These are phyloP conservation scores for Diospyros kaki DNA, from an alignment of 148 eudicot species.

Conservation along the genomic window DNA sequence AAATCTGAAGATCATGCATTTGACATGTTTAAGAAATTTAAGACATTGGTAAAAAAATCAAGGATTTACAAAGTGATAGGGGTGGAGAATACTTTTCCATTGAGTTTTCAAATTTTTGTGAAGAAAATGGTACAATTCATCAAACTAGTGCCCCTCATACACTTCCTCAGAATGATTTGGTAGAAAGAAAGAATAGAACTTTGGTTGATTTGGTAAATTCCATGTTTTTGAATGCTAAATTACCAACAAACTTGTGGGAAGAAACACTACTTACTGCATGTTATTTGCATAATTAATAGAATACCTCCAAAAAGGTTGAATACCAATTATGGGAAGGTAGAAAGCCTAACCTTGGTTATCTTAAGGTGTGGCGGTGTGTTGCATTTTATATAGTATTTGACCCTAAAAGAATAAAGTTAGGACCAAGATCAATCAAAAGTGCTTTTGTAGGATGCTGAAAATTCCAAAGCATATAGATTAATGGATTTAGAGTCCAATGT, in stretches of 20 bases:
- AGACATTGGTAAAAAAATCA: conserved; percentile 8
- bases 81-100: conserved; percentile 5
- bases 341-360: no score
- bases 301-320: background rate
- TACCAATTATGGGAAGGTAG: no score
- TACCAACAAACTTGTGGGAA: background rate
- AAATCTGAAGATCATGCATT: background rate
- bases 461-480: no score
- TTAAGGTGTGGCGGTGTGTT: no score
- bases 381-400: no score
- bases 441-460: no score
- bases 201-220: conserved; percentile 8
- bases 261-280: background rate
- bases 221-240: background rate
- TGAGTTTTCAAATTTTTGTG: background rate
- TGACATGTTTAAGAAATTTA: background rate
- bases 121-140: background rate
- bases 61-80: conserved; percentile 1
- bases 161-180: conserved; percentile 7
- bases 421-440: no score
- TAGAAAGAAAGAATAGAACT: conserved; percentile 12
- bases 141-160: conserved; percentile 4
- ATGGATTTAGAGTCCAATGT: no score
- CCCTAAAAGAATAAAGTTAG: no score
- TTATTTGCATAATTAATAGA: conserved; percentile 1